These are phyloP conservation scores for Umbelopsis isabellina DNA, from an alignment of 192 early-diverging fungal species.

Conservation along the genomic window DNA sequence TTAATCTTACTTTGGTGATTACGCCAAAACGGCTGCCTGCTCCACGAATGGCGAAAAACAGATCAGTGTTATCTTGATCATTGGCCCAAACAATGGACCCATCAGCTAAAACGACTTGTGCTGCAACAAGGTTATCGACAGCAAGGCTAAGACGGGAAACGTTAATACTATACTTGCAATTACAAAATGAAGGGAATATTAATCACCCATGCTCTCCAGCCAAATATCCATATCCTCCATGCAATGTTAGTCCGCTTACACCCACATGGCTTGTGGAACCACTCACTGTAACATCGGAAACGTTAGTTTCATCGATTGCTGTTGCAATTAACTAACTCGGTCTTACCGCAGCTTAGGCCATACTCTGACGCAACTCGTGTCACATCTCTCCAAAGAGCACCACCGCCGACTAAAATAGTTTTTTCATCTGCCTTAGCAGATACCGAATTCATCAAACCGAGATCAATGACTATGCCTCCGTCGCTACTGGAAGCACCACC, in stretches of 20 bases:
- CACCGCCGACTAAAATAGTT: constrained; percentile 44
- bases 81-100: constrained; percentile 46
- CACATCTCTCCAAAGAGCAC: constrained; percentile 45
- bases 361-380: constrained; percentile 37
- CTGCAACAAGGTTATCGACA: constrained; percentile 55
- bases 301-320: not conserved
- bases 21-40: constrained; percentile 46
- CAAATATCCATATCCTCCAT: constrained; percentile 55
- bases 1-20: constrained; percentile 25
- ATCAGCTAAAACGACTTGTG: constrained; percentile 53
- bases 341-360: constrained; percentile 32
- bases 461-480: constrained; percentile 36
- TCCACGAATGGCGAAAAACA: constrained; percentile 68
- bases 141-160: constrained; percentile 34
- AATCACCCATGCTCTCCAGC: constrained; percentile 46
- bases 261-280: constrained; percentile 42
- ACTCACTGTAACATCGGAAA: constrained; percentile 24
- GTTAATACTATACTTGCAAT: not conserved
- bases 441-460: constrained; percentile 24
- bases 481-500: constrained; percentile 30
- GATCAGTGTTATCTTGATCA: constrained; percentile 44
- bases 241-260: constrained; percentile 45
- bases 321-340: not conserved
- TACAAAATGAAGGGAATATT: not conserved
- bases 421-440: constrained; percentile 32